These are phyloP conservation scores for Aureobasidium sp. DNA, from an alignment of 2,329 filamentous ascomycete genomes.

Conservation along the genomic window DNA sequence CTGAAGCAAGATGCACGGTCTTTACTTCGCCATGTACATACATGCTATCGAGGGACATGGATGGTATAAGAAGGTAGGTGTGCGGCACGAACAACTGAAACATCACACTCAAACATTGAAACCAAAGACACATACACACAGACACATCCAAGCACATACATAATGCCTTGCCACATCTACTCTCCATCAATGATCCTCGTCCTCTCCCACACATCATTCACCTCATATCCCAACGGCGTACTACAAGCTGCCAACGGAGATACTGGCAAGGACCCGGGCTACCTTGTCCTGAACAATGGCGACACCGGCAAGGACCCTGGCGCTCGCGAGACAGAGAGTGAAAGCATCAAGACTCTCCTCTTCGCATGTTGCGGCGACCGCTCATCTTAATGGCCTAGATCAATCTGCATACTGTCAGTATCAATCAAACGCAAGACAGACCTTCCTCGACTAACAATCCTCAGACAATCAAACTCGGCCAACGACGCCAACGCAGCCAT, in stretches of 20 bases:
- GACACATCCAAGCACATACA: neutral
- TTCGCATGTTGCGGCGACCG: neutral
- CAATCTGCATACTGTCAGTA: neutral
- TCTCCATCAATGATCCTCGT: neutral
- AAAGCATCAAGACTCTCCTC: neutral
- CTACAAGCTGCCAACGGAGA: conserved; percentile 2
- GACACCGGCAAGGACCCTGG: conserved; percentile 5
- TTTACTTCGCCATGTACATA: conserved; percentile 4
- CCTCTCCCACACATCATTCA: neutral
- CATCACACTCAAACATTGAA: neutral
- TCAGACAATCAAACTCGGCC: neutral
- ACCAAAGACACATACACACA: neutral
- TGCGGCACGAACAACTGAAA: conserved; percentile 3
- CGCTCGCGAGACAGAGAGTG: neutral
- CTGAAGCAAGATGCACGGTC: conserved; percentile 3
- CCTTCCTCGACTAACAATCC: neutral
- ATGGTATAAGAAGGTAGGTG: conserved; percentile 5
- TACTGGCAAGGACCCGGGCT: conserved; percentile 2
- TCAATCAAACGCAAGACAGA: neutral
- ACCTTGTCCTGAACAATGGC: conserved; percentile 2
- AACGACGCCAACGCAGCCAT: neutral
- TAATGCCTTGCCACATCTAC: neutral
- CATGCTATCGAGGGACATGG: neutral
- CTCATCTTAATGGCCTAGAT: neutral
- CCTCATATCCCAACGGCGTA: neutral